phyloP scores from a whole-genome alignment of 2,329 filamentous ascomycete genomes.

The Pyrenophora tritici-repentis region DNA sequence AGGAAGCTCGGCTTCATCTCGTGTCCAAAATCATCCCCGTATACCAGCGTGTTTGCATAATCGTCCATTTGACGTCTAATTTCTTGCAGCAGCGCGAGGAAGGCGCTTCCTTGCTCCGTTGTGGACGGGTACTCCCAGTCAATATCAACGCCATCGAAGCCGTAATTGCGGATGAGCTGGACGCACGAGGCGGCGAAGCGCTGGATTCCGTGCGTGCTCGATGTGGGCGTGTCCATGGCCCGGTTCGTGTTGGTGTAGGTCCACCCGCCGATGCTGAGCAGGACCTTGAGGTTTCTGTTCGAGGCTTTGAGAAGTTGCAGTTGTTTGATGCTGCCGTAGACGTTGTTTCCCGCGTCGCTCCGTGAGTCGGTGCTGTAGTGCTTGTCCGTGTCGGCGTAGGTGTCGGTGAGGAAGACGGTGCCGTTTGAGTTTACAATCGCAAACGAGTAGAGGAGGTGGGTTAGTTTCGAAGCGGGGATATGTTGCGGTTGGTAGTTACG shows the following conservation, averaged over 20 bases:
- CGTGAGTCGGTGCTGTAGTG: conserved; percentile 47
- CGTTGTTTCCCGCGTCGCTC: conserved; percentile 47
- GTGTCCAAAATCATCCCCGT: conserved; percentile 13
- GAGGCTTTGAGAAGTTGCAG: conserved; percentile 44
- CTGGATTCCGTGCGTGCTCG: conserved; percentile 64
- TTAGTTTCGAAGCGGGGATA: conserved; percentile 40
- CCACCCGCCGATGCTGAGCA: conserved; percentile 85
- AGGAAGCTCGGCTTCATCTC: conserved; percentile 48
- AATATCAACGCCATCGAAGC: conserved; percentile 63
- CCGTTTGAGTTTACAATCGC: conserved; percentile 46
- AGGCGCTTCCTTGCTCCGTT: conserved; percentile 47
- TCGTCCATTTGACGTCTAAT: conserved; percentile 47
- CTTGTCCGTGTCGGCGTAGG: conserved; percentile 46
- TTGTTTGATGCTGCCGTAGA: conserved; percentile 47
- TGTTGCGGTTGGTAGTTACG: conserved; percentile 46
- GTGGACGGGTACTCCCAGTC: conserved; percentile 56
- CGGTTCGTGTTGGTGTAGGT: conserved; percentile 63
- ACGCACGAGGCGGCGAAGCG: conserved; percentile 75
- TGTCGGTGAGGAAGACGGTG: conserved; percentile 45
- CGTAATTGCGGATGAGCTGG: conserved; percentile 75
- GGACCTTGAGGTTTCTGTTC: conserved; percentile 47
- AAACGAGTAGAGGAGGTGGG: conserved; percentile 48
- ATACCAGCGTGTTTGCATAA: conserved; percentile 46
- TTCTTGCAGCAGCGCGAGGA: conserved; percentile 48
- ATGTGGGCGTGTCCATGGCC: conserved; percentile 75